These are phyloP conservation scores for Pontederia crassipes DNA, from an alignment of 176 grass and related monocot genomes.

Conservation along the genomic window DNA sequence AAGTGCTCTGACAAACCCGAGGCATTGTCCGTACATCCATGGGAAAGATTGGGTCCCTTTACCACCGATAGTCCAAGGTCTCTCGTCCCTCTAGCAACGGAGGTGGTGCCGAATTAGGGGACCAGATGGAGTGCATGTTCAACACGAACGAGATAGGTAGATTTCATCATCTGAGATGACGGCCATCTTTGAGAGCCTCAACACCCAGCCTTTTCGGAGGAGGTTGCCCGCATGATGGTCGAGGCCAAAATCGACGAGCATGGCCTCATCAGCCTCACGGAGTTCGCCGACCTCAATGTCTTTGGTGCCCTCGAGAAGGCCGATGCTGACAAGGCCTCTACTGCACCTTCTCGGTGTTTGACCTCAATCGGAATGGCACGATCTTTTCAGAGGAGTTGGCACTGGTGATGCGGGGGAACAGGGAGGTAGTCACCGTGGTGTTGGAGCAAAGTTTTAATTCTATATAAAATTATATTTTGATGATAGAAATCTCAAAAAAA, in stretches of 20 bases:
- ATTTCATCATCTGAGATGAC: constrained; percentile 72
- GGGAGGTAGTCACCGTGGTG: constrained; percentile 55
- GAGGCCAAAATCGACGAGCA: constrained; percentile 82
- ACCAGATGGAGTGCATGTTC: constrained; percentile 71
- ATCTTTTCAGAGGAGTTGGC: constrained; percentile 82
- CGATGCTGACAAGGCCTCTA: constrained; percentile 58
- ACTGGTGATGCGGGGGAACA: constrained; percentile 52
- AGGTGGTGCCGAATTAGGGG: constrained; percentile 2
- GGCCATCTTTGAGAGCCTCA: constrained; percentile 53
- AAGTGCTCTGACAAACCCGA: too few relatives aligned
- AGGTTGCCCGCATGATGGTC: constrained; percentile 71
- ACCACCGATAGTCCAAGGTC: constrained; percentile 35
- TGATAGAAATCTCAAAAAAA: too few relatives aligned
- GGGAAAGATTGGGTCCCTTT: constrained; percentile 79
- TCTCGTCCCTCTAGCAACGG: background rate
- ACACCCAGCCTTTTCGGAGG: constrained; percentile 52
- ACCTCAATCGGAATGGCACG: constrained; percentile 53
- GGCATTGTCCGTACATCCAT: constrained; percentile 14
- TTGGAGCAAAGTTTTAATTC: too few relatives aligned
- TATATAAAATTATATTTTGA: too few relatives aligned
- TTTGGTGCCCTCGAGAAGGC: constrained; percentile 24
- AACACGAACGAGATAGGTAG: constrained; percentile 80
- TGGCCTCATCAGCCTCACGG: constrained; percentile 70
- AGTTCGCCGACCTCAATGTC: constrained; percentile 66
- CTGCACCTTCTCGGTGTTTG: constrained; percentile 76